phyloP scores from a whole-genome alignment of 768 basidiomycete species.

The Phylloporus rhodoxanthus region DNA sequence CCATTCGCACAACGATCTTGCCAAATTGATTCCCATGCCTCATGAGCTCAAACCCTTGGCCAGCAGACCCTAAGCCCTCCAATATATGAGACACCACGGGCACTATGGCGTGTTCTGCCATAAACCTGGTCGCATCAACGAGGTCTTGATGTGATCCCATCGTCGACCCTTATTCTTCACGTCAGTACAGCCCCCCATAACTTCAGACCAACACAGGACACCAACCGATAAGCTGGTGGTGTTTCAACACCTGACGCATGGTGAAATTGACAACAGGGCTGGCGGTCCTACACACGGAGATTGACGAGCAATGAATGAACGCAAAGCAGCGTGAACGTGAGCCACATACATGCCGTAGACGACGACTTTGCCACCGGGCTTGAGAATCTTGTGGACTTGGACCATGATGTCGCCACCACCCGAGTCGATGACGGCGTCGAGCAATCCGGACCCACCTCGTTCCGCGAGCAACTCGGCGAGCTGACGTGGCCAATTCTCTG shows the following conservation, averaged over 20 bases:
- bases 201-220: slow-evolving; percentile 2
- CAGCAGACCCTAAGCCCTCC: slow-evolving; percentile 57
- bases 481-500: slow-evolving; percentile 51
- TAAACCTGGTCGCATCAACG: slow-evolving; percentile 62
- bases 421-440: slow-evolving; percentile 66
- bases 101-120: slow-evolving; percentile 57
- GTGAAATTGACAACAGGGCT: slow-evolving; percentile 55
- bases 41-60: slow-evolving; percentile 67
- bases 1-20: slow-evolving; percentile 61
- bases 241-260: slow-evolving; percentile 73
- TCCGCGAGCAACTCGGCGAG: slow-evolving; percentile 40
- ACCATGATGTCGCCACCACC: slow-evolving; percentile 61
- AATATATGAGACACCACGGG: slow-evolving; percentile 68
- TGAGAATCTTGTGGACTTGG: slow-evolving; percentile 45
- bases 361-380: slow-evolving; percentile 51
- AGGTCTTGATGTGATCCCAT: slow-evolving; percentile 81
- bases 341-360: slow-evolving; percentile 57
- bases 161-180: slow-evolving; percentile 54
- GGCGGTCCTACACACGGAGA: slow-evolving; percentile 48
- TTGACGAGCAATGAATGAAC: slow-evolving; percentile 8
- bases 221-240: slow-evolving; percentile 68
- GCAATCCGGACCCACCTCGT: slow-evolving; percentile 19
- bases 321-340: neutral
- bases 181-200: slow-evolving; percentile 8
- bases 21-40: slow-evolving; percentile 66